Conservation (phyloP, 257 asterid species). For the Marsdenia floribunda region DNA sequence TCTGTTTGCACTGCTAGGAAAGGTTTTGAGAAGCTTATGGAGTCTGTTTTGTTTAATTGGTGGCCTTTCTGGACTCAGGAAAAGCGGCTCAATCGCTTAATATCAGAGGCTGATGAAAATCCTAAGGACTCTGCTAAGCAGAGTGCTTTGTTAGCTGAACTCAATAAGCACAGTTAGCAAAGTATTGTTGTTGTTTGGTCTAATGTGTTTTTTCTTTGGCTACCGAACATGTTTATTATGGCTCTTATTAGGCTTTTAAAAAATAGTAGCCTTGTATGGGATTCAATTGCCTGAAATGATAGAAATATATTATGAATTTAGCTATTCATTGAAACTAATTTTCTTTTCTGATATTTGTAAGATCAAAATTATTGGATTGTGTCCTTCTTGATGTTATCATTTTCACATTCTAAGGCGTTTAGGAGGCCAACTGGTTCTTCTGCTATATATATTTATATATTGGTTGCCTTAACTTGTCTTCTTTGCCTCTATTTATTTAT, state of each 20-base stretch:
- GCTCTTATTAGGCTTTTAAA: background rate
- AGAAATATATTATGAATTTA: background rate
- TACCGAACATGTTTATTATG: background rate
- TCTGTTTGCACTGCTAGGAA: slow-evolving; percentile 43
- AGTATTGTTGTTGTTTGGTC: background rate
- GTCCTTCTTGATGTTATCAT: background rate
- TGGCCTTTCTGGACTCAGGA: slow-evolving; percentile 83
- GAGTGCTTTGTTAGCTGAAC: slow-evolving; percentile 69
- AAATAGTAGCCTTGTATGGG: background rate
- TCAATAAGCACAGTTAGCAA: slow-evolving; percentile 71
- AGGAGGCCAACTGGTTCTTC: background rate
- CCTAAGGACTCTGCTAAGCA: slow-evolving; percentile 75
- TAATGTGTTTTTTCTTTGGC: background rate
- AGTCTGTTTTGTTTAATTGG: slow-evolving; percentile 70
- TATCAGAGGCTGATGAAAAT: slow-evolving; percentile 77
- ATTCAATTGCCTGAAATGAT: no score
- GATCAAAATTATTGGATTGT: background rate
- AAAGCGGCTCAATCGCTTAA: slow-evolving; percentile 65
- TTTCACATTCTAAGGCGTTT: background rate
- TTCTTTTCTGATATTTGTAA: background rate
- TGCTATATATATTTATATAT: no score
- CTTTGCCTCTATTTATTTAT: background rate
- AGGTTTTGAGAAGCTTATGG: slow-evolving; percentile 46
- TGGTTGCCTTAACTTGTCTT: background rate
- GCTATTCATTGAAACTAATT: background rate